Evolutionary conservation across 1,284 basidiomycete genomes (phyloP).

Genomic region (Ceratobasidium sp.): DNA sequence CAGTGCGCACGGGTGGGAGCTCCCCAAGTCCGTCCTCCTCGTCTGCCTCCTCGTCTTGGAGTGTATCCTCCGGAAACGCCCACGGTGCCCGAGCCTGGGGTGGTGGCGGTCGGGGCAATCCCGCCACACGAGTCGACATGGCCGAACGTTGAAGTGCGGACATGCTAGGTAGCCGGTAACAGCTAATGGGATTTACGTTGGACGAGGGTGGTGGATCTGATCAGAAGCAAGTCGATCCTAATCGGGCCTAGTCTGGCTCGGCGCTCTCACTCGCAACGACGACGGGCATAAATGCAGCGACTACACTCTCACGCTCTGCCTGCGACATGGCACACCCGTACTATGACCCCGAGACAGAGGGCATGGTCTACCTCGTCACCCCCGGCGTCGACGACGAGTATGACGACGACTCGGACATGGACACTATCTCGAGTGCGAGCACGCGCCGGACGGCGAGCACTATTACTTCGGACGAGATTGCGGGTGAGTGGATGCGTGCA

Average conservation of each 20-base stretch:
- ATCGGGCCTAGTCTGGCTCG: background rate
- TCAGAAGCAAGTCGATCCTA: background rate
- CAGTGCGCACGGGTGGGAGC: constrained; percentile 58
- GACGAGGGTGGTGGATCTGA: background rate
- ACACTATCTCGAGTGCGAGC: constrained; percentile 36
- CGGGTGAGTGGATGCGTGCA: background rate
- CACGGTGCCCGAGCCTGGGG: constrained; percentile 31
- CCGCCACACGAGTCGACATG: constrained; percentile 26
- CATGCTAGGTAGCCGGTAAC: constrained; percentile 8
- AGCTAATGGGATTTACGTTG: too few relatives aligned
- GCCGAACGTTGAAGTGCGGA: constrained; percentile 23
- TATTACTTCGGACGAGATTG: constrained; percentile 41
- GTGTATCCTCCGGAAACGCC: constrained; percentile 49
- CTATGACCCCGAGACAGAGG: constrained; percentile 33
- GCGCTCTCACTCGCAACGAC: background rate
- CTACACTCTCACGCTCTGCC: background rate
- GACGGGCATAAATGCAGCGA: constrained; percentile 22
- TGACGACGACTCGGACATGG: constrained; percentile 41
- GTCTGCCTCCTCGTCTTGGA: constrained; percentile 67
- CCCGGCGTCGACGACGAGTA: constrained; percentile 13
- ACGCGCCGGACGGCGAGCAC: constrained; percentile 34
- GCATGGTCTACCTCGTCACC: constrained; percentile 18
- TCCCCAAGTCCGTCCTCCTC: constrained; percentile 72
- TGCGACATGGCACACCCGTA: constrained; percentile 12
- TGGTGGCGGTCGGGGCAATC: constrained; percentile 10